Percentiles rank a stretch among this genome's conserved stretches.
These are phyloP conservation scores for Euptelea pleiosperma DNA, from an alignment of 164 flowering plant genomes.

Conservation along the genomic window DNA sequence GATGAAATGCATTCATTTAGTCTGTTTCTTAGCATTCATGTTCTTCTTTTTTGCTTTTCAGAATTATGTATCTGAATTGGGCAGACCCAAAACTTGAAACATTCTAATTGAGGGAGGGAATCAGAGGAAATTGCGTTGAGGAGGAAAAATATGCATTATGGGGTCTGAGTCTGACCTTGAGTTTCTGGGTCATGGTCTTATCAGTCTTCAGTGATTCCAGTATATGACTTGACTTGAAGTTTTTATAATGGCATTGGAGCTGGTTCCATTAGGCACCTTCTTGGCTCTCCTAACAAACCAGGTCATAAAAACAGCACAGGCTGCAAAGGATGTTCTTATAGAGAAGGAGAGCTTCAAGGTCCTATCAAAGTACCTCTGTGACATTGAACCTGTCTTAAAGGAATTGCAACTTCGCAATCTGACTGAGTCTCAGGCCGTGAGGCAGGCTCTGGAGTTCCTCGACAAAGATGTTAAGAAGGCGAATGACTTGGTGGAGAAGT, in stretches of 20 bases:
- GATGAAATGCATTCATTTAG: too few relatives aligned
- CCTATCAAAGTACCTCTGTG: constrained; percentile 51
- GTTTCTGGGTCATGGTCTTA: too few relatives aligned
- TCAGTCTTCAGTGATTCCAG: too few relatives aligned
- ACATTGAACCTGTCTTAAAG: constrained; percentile 52
- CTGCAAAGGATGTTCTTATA: constrained; percentile 58
- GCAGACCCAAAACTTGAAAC: neutral
- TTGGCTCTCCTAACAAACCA: constrained; percentile 50
- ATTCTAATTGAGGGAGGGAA: neutral
- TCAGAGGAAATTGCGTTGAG: neutral
- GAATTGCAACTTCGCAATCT: constrained; percentile 49
- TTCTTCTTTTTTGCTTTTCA: neutral
- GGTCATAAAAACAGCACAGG: constrained; percentile 57
- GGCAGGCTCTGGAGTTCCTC: constrained; percentile 49
- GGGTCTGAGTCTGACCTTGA: neutral
- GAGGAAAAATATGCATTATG: neutral
- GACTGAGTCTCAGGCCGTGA: constrained; percentile 59
- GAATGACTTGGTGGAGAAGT: constrained; percentile 55
- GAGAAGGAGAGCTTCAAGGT: constrained; percentile 67
- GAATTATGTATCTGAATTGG: neutral
- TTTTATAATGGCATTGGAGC: constrained; percentile 29
- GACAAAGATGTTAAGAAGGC: constrained; percentile 60
- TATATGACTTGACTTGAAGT: neutral
- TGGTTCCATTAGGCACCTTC: constrained; percentile 64
- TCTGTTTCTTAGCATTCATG: neutral